phyloP scores from a whole-genome alignment of 2,329 filamentous ascomycete genomes.

The Alternaria sp. region DNA sequence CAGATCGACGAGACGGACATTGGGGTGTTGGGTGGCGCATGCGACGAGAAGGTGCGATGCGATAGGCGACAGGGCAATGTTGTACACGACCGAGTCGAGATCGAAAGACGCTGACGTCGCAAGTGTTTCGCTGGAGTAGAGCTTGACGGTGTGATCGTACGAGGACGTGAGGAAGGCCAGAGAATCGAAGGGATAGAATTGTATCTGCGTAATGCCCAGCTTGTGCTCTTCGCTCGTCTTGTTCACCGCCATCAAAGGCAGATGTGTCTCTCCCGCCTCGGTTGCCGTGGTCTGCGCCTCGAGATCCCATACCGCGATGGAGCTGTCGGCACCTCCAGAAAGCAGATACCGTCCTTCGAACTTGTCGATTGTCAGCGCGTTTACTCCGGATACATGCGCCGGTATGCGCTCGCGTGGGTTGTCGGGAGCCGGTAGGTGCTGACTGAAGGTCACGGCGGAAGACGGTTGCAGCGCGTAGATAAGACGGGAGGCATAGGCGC shows the following conservation, averaged over 20 bases:
- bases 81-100: slow-evolving; percentile 72
- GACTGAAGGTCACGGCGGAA: slow-evolving; percentile 70
- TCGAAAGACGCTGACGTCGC: slow-evolving; percentile 69
- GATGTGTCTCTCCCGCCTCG: slow-evolving; percentile 26
- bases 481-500: slow-evolving; percentile 69
- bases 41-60: slow-evolving; percentile 79
- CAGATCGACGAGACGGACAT: slow-evolving; percentile 84
- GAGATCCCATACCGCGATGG: slow-evolving; percentile 86
- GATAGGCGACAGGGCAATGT: slow-evolving; percentile 77
- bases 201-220: slow-evolving; percentile 76
- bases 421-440: slow-evolving; percentile 55
- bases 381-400: slow-evolving; percentile 81
- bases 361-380: slow-evolving; percentile 77
- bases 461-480: slow-evolving; percentile 73
- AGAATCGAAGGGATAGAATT: slow-evolving; percentile 79
- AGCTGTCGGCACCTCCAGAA: slow-evolving; percentile 85
- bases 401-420: slow-evolving; percentile 51
- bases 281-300: slow-evolving; percentile 52
- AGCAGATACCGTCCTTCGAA: slow-evolving; percentile 81
- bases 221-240: slow-evolving; percentile 58
- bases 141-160: slow-evolving; percentile 77
- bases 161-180: slow-evolving; percentile 77
- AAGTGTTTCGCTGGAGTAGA: slow-evolving; percentile 72
- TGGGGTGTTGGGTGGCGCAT: slow-evolving; percentile 84
- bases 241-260: slow-evolving; percentile 33